Evolutionary conservation across 2,329 filamentous ascomycete genomes (phyloP), one percentile per base, ranked within the genome.

Genomic region (Cadophora sp.): DNA sequence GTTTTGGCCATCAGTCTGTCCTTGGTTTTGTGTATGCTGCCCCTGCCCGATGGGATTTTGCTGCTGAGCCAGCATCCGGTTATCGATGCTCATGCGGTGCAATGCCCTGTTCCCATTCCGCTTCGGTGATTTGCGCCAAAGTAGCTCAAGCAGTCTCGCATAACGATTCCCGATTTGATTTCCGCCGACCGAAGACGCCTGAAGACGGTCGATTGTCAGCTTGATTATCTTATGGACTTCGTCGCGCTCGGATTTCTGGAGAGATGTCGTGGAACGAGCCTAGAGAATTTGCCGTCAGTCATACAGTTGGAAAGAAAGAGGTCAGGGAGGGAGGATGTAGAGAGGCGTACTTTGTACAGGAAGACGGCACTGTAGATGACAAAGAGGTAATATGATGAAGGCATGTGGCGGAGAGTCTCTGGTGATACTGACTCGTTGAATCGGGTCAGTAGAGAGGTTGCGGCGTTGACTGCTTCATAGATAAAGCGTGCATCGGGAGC

Each of bases 401-500:
- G 88, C 87, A 91, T 89, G 69, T 87, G 90, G 68, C 87, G 85
- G 19, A 90, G 84, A 19, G 83, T 84, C 62, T 85, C 82, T 0
- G 88, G 86, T 65, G 89, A 85, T 34, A 89, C 84, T 69, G 84
- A 85, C 65, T 85, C 85, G 73, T 87, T 89, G 24, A 90, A 81
- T 1, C 87, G 88, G 19, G 82, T 85, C 16, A 91, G 79, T 22
- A 90, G 83, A 0, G 86, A 85, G 74, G 89, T 89, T 0, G 88
- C 88, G 2, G 88, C 87, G 71, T 89, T 87, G 8, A 91, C 83
- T 1, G 87, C 87, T 74, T 89, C 87, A 75, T 89, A 90, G 66
- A 91, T 89, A 76, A 90, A 90, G 6, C 88, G 83, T 5, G 88
- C 87, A 73, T 90, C 88, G 6, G 87, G 87, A 65, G 87, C 86